Evolutionary conservation across 352 stramenopile genomes (phyloP), one percentile per base, ranked within the genome.

Genomic region (Phytophthora brassicae): DNA sequence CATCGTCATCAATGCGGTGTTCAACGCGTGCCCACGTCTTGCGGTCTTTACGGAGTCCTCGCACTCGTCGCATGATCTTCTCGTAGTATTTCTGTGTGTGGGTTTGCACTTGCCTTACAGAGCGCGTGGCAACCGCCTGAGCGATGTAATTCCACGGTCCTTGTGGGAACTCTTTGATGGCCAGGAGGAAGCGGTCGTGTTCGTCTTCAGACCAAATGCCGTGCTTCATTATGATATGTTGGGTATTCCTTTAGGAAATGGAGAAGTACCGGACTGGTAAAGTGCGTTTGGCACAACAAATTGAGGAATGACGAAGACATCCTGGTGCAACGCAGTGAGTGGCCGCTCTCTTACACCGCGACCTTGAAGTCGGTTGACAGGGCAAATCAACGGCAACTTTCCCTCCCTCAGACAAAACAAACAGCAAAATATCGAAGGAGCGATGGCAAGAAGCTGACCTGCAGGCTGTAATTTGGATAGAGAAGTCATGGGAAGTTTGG

Each of bases 51-150:
- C 74, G 74, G 6, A 89, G 62, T 0, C 82, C 78, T 5, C 80
- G 78, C 43, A 82, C 57, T n/a, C 77, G 65, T 1, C 82, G 77
- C 58, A 75, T 68, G 55, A 92, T 81, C 67, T 92, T 92, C 49
- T 91, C 80, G 59, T 86, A 79, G 61, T 92, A 92, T 55, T 81
- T 81, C 47, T 84, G 70, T 17, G 75, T 75, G 55, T 82, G 75
- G 16, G 78, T 89, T 60, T 90, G 82, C 59, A 89, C 81, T 56
- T 91, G 82, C 3, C 82, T 72, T 4, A 81, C 63, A 11, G 76
- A 87, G 22, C 78, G 66, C 36, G 79, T 81, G 29, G 67, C 72
- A 8, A 88, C 63, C 24, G 60, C 44, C 14, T 70, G 65, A 19
- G 79, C 64, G 57, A 86, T 82, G 49, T 8, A 56, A 7, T 43